Base-by-base conservation (phyloP, 345 rosid genomes). In the Hibiscus mutabilis region DNA sequence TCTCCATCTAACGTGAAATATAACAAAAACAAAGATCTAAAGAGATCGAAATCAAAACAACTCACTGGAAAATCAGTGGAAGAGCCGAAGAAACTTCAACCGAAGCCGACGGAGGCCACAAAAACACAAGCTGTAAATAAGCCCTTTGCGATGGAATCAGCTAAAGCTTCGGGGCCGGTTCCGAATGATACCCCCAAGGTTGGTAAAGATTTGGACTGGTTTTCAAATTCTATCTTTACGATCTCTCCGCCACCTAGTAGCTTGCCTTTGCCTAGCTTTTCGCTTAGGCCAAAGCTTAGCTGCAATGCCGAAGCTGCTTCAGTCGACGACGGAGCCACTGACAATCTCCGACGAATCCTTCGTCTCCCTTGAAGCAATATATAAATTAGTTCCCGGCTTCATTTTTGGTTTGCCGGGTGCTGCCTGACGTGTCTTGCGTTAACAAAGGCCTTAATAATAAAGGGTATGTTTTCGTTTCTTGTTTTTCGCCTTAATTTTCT, bases 201-300 rank as follows among this genome's bases (percentile, higher is more conserved):
- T 57, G 62, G 6, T 7, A 44, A 69, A 14, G 80, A 76, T 68
- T 37, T 42, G 27, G 81, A 79, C 2, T 76, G 33, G 63, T 73
- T 83, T 72, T 79, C 86, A 1, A 80, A 79, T 62, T 78, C 84
- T 10, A 76, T 70, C 68, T 76, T 78, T 68, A 46, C 75, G 6
- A 51, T 87, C 35, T 83, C 91, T 68, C 95, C 95, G 7, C 91
- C 88, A 5, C 90, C 95, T 13, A 84, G 95, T 78, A 84, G 91
- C 83, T 78, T 89, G 79, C 95, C 95, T 42, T 83, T 89, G 85
- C 95, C 95, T 3, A 84, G 75, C 76, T 87, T 89, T 73, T 75
- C 87, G 0, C 81, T 86, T 46, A 82, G 82, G 68, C 83, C 88
- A 2, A 89, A 89, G 84, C 80, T 79, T 68, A 73, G 79, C 52